These are phyloP conservation scores for Naganishia vaughanmartiniae DNA, from an alignment of 768 basidiomycete species.

Conservation along the genomic window DNA sequence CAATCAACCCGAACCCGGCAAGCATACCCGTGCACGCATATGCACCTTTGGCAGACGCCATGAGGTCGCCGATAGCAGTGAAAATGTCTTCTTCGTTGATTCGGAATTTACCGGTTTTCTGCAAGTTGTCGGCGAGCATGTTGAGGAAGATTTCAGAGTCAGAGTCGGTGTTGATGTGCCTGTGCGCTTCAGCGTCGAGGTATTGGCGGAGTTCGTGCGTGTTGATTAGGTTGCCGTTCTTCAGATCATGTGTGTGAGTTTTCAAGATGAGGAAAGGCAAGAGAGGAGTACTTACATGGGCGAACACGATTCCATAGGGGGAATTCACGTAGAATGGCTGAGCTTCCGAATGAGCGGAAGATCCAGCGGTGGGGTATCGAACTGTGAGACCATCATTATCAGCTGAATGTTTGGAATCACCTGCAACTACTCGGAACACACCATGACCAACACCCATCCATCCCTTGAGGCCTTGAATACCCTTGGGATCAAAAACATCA, in stretches of 20 bases:
- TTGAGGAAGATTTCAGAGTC: slow-evolving; percentile 97
- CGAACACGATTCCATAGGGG: slow-evolving; percentile 98
- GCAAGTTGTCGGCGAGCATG: slow-evolving; percentile 94
- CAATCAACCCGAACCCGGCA: slow-evolving; percentile 96
- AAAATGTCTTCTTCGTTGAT: slow-evolving; percentile 99
- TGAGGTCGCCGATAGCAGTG: slow-evolving; percentile 83
- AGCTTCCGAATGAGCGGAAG: slow-evolving; percentile 92
- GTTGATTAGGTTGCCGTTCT: slow-evolving; percentile 99
- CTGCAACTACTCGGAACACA: slow-evolving; percentile 51
- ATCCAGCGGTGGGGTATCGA: slow-evolving; percentile 96
- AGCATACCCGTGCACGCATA: slow-evolving; percentile 99
- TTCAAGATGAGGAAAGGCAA: not conserved
- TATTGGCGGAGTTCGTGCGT: slow-evolving; percentile 78
- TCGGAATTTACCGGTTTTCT: slow-evolving; percentile 91
- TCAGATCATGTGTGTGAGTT: not conserved
- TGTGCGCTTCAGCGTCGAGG: slow-evolving; percentile 92
- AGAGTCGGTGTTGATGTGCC: slow-evolving; percentile 97
- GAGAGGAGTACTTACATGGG: slow-evolving; percentile 66
- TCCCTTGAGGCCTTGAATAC: slow-evolving; percentile 74
- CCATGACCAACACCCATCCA: slow-evolving; percentile 98
- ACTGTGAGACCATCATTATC: slow-evolving; percentile 58
- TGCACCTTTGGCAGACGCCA: slow-evolving; percentile 82
- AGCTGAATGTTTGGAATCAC: not conserved
- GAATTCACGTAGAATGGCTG: slow-evolving; percentile 99
- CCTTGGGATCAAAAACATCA: slow-evolving; percentile 83